Conservation (phyloP, 164 flowering plant species). For the Kalanchoe fedtschenkoi region DNA sequence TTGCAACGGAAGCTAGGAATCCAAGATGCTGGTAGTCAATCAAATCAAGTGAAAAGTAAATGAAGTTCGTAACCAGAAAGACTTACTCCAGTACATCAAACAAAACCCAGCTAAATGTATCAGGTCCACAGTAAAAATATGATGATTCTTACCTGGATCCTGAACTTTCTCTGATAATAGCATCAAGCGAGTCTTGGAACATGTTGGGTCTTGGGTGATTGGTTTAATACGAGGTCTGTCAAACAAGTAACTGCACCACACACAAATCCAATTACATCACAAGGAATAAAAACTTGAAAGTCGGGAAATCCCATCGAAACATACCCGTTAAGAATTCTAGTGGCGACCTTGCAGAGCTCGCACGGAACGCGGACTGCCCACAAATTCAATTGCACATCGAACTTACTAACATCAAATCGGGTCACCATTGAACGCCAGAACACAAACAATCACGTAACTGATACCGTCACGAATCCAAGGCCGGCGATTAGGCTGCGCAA, state of each 20-base stretch:
- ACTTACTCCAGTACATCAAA: neutral
- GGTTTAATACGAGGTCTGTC: conserved; percentile 84
- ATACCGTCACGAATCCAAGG: neutral
- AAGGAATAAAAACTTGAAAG: neutral
- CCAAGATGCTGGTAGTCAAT: neutral
- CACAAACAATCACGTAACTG: neutral
- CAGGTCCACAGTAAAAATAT: neutral
- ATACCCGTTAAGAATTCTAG: conserved; percentile 71
- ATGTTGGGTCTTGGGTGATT: conserved; percentile 73
- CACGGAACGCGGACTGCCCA: conserved; percentile 83
- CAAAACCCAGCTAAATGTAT: neutral
- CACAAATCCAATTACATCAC: neutral
- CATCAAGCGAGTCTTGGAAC: conserved; percentile 55
- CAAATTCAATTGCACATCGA: conserved; percentile 50
- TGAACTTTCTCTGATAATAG: conserved; percentile 69
- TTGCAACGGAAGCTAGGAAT: neutral
- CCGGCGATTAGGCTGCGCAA: no score
- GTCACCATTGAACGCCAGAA: conserved; percentile 10
- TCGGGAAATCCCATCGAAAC: neutral
- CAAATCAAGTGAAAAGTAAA: neutral
- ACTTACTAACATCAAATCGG: conserved; percentile 56
- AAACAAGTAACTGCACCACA: conserved; percentile 49
- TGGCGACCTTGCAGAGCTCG: conserved; percentile 58
- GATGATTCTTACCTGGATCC: conserved; percentile 40
- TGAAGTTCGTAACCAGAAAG: neutral